Percentiles rank a stretch among this genome's conserved stretches.
These are phyloP conservation scores for Teunomyces pallodes DNA, from an alignment of 805 yeast genomes.

Conservation along the genomic window DNA sequence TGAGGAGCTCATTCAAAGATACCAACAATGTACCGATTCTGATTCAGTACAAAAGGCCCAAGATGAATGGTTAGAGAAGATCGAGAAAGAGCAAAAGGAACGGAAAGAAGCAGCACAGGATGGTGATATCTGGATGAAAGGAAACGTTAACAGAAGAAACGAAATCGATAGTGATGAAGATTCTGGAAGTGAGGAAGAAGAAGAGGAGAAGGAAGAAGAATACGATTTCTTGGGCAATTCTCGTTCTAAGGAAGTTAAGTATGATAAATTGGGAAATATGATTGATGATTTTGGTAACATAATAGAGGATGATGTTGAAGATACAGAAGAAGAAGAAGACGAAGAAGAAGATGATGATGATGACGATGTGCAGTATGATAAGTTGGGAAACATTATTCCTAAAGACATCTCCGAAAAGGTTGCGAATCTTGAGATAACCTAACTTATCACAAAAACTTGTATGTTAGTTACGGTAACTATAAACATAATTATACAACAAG, in stretches of 20 bases:
- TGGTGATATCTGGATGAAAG: constrained; percentile 74
- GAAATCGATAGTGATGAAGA: constrained; percentile 13
- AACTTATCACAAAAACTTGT: background rate
- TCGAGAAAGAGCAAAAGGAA: constrained; percentile 65
- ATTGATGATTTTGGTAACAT: constrained; percentile 12
- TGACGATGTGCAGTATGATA: constrained; percentile 17
- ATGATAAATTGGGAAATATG: constrained; percentile 23
- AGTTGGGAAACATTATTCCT: constrained; percentile 21
- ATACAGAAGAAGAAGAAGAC: constrained; percentile 12
- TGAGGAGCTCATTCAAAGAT: constrained; percentile 69
- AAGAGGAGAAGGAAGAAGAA: constrained; percentile 15
- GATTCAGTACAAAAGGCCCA: constrained; percentile 72
- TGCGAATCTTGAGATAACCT: background rate
- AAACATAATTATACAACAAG: background rate
- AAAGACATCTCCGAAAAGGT: constrained; percentile 4
- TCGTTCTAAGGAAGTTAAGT: constrained; percentile 7
- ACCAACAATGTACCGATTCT: constrained; percentile 77
- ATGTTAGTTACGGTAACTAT: background rate
- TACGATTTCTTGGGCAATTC: constrained; percentile 2
- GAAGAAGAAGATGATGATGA: constrained; percentile 10
- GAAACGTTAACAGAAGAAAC: constrained; percentile 62
- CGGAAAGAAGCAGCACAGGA: constrained; percentile 52
- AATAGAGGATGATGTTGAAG: constrained; percentile 12
- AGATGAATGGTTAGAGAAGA: constrained; percentile 63
- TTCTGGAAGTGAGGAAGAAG: constrained; percentile 16